Base-by-base conservation (phyloP, 371 early-diverging fungal species). In the Parasitella parasitica region DNA sequence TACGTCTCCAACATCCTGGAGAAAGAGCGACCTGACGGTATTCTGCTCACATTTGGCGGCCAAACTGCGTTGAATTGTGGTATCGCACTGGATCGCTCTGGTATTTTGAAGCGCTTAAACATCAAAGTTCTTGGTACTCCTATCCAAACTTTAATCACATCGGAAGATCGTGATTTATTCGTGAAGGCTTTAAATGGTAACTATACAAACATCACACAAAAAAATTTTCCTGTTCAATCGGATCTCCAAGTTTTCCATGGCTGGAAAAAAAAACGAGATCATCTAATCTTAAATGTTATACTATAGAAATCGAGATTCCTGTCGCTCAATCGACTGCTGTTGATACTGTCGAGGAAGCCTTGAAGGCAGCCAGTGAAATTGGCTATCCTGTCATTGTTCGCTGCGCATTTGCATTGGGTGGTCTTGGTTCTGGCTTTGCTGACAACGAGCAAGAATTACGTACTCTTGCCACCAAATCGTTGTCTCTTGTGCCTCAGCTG, bases 351-450 rank as follows among this genome's bases (percentile, higher is more conserved):
- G 84, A 89, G 50, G 94, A 92, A 58, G 96, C 96, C 22, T 73
- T 97, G 38, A 82, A 75, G 4, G 96, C 95, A 27, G 96, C 94
- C 13, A 71, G 75, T 11, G 76, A 86, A 26, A 95, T 97, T 67
- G 90, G 90, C 27, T 97, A 92, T 70, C 97, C 96, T 16, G 91
- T 96, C 50, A 97, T 97, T 76, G 86, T 93, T 59, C 93, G 96
- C 39, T 89, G 96, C 7, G 96, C 97, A 6, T 97, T 83, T 72
- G 87, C 96, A n/a, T 84, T 97, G 15, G 97, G 97, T 69, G 96
- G 97, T 57, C 88, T 97, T 36, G 96, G 97, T 12, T 95, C 95
- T 15, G 96, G 97, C 27, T 96, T 97, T 71, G 96, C 96, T n/a
- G 73, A 82, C 49, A 84, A 91, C 66, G 88, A 83, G 35, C 78